Conservation (phyloP, 139 green algal species). For the Desmodesmus armatus region DNA sequence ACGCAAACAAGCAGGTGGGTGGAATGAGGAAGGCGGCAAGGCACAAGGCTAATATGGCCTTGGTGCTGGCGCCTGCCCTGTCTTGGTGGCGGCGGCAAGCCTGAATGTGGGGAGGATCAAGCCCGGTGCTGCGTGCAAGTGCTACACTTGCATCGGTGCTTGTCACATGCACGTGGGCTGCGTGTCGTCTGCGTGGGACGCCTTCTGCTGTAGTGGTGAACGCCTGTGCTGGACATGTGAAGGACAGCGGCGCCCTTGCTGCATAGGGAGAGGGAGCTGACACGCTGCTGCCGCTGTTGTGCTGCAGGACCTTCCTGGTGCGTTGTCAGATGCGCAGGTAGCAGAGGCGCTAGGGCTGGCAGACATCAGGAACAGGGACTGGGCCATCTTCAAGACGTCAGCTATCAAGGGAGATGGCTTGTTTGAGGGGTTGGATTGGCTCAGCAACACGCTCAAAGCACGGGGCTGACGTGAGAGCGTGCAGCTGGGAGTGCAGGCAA, state of each 20-base stretch:
- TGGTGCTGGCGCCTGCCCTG: too few relatives aligned
- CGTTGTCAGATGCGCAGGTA: constrained; percentile 91
- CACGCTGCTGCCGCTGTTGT: background rate
- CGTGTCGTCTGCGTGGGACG: too few relatives aligned
- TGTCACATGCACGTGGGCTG: too few relatives aligned
- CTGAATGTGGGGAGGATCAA: too few relatives aligned
- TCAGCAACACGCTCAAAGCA: constrained; percentile 41
- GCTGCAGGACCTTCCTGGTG: constrained; percentile 92
- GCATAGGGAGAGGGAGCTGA: too few relatives aligned
- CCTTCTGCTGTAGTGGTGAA: too few relatives aligned
- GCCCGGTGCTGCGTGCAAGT: too few relatives aligned
- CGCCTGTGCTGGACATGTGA: background rate
- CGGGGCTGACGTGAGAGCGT: constrained; percentile 21
- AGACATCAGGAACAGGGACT: constrained; percentile 92
- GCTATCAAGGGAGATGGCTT: constrained; percentile 96
- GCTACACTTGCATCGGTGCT: too few relatives aligned
- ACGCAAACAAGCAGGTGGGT: constrained; percentile 96
- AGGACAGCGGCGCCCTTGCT: background rate
- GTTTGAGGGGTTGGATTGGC: constrained; percentile 97
- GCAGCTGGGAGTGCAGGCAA: too few relatives aligned
- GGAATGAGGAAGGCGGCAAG: too few relatives aligned
- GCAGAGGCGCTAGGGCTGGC: constrained; percentile 93
- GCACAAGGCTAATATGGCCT: too few relatives aligned
- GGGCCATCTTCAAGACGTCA: constrained; percentile 97
- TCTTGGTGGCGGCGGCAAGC: too few relatives aligned